Conservation (phyloP, 495 filamentous ascomycete genomes). For the Podospora comata region DNA sequence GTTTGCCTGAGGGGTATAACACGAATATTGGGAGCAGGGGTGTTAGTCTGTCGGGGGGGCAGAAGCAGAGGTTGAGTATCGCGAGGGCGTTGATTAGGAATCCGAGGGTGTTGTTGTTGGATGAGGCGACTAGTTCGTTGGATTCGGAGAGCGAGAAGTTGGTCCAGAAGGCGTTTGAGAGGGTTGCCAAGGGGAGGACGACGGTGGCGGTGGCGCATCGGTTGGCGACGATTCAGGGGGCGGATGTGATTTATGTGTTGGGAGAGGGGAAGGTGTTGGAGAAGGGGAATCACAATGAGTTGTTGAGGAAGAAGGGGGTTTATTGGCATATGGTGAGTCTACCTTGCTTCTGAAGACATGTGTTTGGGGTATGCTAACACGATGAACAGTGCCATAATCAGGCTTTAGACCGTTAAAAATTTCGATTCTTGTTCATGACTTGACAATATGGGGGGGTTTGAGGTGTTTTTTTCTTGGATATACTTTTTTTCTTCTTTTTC, state of each 20-base stretch:
- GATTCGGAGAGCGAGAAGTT: conserved; percentile 71
- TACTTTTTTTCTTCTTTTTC: background rate
- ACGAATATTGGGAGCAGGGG: conserved; percentile 62
- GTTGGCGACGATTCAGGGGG: conserved; percentile 51
- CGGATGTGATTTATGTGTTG: conserved; percentile 54
- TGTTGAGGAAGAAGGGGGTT: conserved; percentile 46
- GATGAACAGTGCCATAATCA: conserved; percentile 38
- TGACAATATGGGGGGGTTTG: background rate
- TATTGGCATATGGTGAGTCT: conserved; percentile 46
- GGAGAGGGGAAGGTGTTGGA: conserved; percentile 52
- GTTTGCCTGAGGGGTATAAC: conserved; percentile 57
- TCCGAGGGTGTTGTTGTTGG: conserved; percentile 67
- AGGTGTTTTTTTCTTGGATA: background rate
- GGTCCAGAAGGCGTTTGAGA: conserved; percentile 66
- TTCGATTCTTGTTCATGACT: background rate
- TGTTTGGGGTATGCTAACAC: conserved; percentile 13
- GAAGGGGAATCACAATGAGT: conserved; percentile 49
- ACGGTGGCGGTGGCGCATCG: conserved; percentile 70
- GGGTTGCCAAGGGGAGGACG: conserved; percentile 57
- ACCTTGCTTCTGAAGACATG: background rate
- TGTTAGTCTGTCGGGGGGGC: conserved; percentile 66
- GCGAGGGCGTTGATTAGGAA: conserved; percentile 72
- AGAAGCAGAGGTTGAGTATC: conserved; percentile 73
- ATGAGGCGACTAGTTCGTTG: conserved; percentile 75
- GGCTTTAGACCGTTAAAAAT: conserved; percentile 37